phyloP scores from a whole-genome alignment of 2,329 filamentous ascomycete genomes.

The Bisporella sp. region DNA sequence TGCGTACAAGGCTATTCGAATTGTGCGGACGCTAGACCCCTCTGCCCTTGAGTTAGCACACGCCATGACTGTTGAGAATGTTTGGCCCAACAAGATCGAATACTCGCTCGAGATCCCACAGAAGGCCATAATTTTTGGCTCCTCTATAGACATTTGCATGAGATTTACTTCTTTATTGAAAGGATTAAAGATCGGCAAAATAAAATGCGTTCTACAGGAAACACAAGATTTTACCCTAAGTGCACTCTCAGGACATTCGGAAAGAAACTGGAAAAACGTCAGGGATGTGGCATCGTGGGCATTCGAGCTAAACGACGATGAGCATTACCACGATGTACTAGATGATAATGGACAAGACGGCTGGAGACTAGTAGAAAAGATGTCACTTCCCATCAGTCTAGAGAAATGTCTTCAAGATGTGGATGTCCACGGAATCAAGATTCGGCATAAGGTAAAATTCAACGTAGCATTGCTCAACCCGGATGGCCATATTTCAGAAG shows the following conservation, averaged over 20 bases:
- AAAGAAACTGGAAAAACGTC: constrained; percentile 54
- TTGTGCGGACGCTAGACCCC: constrained; percentile 71
- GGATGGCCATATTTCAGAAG: constrained; percentile 89
- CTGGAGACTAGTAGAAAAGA: constrained; percentile 52
- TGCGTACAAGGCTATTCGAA: constrained; percentile 69
- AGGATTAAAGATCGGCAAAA: constrained; percentile 76
- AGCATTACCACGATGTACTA: constrained; percentile 64
- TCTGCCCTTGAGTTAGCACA: constrained; percentile 73
- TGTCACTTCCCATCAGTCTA: constrained; percentile 73
- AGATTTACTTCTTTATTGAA: constrained; percentile 84
- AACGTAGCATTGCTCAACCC: constrained; percentile 89
- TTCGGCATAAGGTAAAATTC: constrained; percentile 87
- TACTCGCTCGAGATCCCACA: constrained; percentile 91
- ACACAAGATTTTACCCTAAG: constrained; percentile 58
- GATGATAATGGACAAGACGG: constrained; percentile 61
- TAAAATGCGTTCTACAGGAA: constrained; percentile 76
- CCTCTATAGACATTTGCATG: constrained; percentile 77
- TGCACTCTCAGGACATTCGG: constrained; percentile 36
- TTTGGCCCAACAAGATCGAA: constrained; percentile 96
- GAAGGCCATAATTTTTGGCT: constrained; percentile 91
- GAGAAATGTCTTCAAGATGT: constrained; percentile 84
- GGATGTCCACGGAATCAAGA: constrained; percentile 81
- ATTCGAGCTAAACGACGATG: constrained; percentile 45
- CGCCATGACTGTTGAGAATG: constrained; percentile 92
- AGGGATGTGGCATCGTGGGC: constrained; percentile 57